Base-by-base conservation (phyloP, 1,284 basidiomycete genomes). In the Apiotrichum brassicae region DNA sequence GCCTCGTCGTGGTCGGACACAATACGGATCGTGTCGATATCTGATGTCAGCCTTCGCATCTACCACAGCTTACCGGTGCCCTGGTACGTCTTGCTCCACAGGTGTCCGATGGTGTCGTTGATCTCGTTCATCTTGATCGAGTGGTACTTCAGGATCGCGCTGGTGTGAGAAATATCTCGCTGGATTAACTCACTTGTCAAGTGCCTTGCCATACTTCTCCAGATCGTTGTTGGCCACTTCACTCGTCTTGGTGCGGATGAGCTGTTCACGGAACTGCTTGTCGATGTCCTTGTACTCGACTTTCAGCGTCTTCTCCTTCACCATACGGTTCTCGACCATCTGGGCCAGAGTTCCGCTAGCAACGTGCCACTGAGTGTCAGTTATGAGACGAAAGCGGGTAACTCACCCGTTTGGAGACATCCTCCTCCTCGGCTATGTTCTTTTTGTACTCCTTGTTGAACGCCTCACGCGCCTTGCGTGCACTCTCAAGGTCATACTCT, bases 71-170 rank as follows among this genome's bases (percentile, higher is more conserved):
- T 54, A 91, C 90, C 91, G 57, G 91, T 97, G 57, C 95, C 95
- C 70, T 98, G 94, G 72, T 99, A 98, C 1, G 94, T 98, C 77
- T 93, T 94, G 67, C 90, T 93, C 95, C 95, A 99, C 2, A 98
- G 74, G 66, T 91, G 87, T 50, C 86, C 84, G 82, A 95, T 95
- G 20, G 84, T 92, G 63, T 94, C 90, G 65, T 99, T 99, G 65
- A 99, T 93, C 77, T 99, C 95, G 71, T 92, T 90, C 95, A 99
- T 97, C 76, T 99, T 99, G 65, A 97, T 80, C n/a, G 85, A 77
- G 66, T 99, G 95, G 66, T 95, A 99, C 70, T 88, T 88, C 86
- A 98, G 92, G 73, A 98, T 97, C 38, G 92, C 94, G 61, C 90
- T 93, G 55, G 11, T 32, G 28, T 32, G 40, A 52, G 47, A n/a